phyloP scores from a whole-genome alignment of 176 grass and related monocot species.

The Oryza glumipatula region DNA sequence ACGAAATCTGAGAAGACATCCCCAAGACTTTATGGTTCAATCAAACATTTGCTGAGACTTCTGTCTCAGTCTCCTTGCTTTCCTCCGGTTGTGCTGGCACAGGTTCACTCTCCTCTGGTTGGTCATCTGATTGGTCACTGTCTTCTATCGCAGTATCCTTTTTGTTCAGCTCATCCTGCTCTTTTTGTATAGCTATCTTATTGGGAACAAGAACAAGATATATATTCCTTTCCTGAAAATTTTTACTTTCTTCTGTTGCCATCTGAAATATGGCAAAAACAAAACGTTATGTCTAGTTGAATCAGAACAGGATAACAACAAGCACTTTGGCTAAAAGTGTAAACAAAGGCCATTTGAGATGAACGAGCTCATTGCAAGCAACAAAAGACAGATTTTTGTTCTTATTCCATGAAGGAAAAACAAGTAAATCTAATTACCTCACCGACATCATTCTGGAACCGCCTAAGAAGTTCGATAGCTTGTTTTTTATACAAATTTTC shows the following conservation, averaged over 20 bases:
- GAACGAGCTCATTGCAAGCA: neutral
- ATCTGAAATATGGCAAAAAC: constrained; percentile 65
- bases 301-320: constrained; percentile 1
- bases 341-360: constrained; percentile 19
- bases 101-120: constrained; percentile 29
- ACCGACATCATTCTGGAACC: constrained; percentile 89
- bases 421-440: constrained; percentile 62
- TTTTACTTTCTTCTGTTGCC: constrained; percentile 79
- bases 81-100: constrained; percentile 34
- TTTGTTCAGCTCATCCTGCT: constrained; percentile 67
- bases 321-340: neutral
- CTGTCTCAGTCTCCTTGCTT: constrained; percentile 46
- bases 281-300: neutral
- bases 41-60: constrained; percentile 73
- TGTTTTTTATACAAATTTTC: constrained; percentile 84
- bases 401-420: neutral
- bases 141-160: constrained; percentile 47
- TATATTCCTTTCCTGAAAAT: constrained; percentile 76
- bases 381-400: neutral
- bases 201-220: constrained; percentile 87
- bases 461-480: constrained; percentile 81
- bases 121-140: constrained; percentile 25
- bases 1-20: constrained; percentile 4
- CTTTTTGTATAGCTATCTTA: constrained; percentile 87
- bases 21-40: constrained; percentile 36